phyloP scores from a whole-genome alignment of 2,329 filamentous ascomycete genomes.

The Aspergillaceae sp. region DNA sequence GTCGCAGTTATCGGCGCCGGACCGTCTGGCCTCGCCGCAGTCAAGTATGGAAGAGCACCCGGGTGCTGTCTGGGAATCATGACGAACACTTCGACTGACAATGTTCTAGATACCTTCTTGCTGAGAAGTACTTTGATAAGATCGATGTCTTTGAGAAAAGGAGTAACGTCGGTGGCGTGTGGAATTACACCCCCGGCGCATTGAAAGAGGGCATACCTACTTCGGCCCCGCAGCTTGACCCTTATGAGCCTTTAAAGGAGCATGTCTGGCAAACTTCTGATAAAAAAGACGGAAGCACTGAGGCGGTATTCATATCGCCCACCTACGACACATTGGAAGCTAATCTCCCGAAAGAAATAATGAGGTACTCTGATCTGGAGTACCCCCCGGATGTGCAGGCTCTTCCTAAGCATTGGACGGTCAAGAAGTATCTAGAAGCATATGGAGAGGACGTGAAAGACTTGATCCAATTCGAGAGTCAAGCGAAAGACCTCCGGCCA shows the following conservation, averaged over 20 bases:
- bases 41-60: conserved; percentile 45
- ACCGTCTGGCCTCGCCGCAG: conserved; percentile 66
- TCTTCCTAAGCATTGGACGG: conserved; percentile 63
- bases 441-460: conserved; percentile 62
- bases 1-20: conserved; percentile 79
- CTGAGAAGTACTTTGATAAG: conserved; percentile 59
- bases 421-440: conserved; percentile 63
- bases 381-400: conserved; percentile 59
- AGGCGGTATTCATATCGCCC: conserved; percentile 66
- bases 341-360: conserved; percentile 74
- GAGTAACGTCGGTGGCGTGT: conserved; percentile 67
- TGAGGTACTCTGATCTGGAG: conserved; percentile 65
- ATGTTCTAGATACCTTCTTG: conserved; percentile 54
- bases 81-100: conserved; percentile 11
- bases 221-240: conserved; percentile 59
- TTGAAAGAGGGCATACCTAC: conserved; percentile 36
- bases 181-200: conserved; percentile 61
- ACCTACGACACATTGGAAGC: conserved; percentile 77
- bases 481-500: conserved; percentile 54
- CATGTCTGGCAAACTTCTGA: conserved; percentile 45
- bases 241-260: conserved; percentile 52
- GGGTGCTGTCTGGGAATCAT: not conserved
- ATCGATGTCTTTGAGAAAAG: conserved; percentile 80
- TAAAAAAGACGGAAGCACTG: conserved; percentile 10
- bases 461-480: conserved; percentile 61